Base-by-base conservation (phyloP, 257 asterid species). In the Penstemon eatonii region DNA sequence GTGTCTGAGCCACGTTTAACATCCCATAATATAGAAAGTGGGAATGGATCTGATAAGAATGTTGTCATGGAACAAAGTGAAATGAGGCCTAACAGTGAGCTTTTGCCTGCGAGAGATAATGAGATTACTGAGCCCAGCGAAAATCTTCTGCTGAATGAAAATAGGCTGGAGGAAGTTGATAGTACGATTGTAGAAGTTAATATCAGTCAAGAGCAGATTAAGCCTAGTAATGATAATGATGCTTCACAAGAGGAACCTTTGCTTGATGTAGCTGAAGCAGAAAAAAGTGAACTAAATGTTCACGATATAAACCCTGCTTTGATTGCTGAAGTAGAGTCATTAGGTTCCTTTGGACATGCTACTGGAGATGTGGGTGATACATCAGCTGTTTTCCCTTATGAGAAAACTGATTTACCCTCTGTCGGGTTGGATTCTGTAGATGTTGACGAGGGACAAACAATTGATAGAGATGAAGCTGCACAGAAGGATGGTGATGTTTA, bases 391-490 rank as follows among this genome's bases (percentile, higher is more conserved):
- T 41, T 55, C 37, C 60, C 65, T 65, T 25, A 25, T 25, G 70
- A 67, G 86, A 74, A 70, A 67, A 70, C 54, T 70, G 79, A 65
- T 74, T 53, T 56, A 43, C 79, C 58, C n/a, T 68, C 75, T 44
- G 75, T 33, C 7, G 84, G 63, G 69, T 76, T 78, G 72, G 82
- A 79, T 60, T 55, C 70, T 38, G 57, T 81, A n/a, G 65, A 75
- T 70, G 73, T 74, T 71, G 76, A 56, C 43, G 59, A 51, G 56
- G 90, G 65, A 46, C 79, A 67, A 72, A 69, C 42, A 52, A 70
- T 79, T 63, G 75, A 58, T 67, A 78, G 54, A 65, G 73, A 70
- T 77, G 82, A 78, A 65, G 78, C 44, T 33, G 52, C 67, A 61
- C 75, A 80, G 47, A 75, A 77, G 56, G 78, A 63, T 69, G 83